Evolutionary conservation across 2,329 filamentous ascomycete genomes (phyloP), one percentile per base, ranked within the genome.

Genomic region (Coleophoma eucalyptorum): DNA sequence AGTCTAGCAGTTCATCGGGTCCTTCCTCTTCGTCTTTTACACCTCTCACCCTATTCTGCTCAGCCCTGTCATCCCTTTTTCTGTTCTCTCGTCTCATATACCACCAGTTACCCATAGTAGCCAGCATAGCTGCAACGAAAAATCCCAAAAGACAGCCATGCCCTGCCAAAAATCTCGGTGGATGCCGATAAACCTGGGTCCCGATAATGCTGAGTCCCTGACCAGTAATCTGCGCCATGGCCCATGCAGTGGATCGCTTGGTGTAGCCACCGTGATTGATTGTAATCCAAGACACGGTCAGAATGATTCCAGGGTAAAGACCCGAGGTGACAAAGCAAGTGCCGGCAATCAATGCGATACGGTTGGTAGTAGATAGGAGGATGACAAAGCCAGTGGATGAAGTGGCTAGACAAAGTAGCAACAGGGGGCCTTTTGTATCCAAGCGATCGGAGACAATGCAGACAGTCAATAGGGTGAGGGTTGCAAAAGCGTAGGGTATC

Each of bases 231-330:
- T 51, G 43, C 4, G 43, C 35, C 35, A 47, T 47, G 1, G 49
- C 49, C 35, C 35, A 51, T 15, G 49, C 49, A 6, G 42, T 46
- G 20, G 37, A 42, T n/a, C 50, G 33, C 26, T 52, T 52, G 2
- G 50, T 52, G 48, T 49, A 52, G 3, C 50, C 50, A 11, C 41
- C 33, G 18, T 49, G 46, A 21, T 52, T 52, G 48, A 49, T 50
- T 1, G 42, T 52, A 13, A 49, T 49, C 50, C 50, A 52, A 12
- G 47, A 16, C 4, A 46, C 46, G 8, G 43, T 50, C 12, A 52
- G 48, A 18, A 52, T 38, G 12, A 38, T 7, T 7, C 35, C 15
- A 7, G 35, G 16, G 35, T 38, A 38, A 38, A 38, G 35, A 38
- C 26, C 26, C 6, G 26, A 26, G 4, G 26, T 8, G 10, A 26